Evolutionary conservation across 257 asterid genomes (phyloP), one percentile per base, ranked within the genome.

Genomic region (Nicotiana tomentosiformis): DNA sequence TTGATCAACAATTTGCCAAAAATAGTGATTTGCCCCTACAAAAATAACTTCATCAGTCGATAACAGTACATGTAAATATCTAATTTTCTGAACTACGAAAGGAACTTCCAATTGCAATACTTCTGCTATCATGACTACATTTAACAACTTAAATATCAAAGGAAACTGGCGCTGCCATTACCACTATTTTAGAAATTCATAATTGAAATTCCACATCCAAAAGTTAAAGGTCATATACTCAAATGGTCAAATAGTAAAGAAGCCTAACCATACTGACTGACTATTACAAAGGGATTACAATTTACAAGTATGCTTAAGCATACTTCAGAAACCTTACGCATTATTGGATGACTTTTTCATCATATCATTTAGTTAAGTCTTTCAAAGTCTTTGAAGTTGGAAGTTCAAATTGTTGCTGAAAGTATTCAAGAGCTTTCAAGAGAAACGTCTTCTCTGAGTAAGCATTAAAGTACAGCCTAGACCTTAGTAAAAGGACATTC

Each of bases 391-490:
- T 23, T 23, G 20, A 72, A 72, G 61, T 72, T 46, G 15, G 20
- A 72, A 72, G 35, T 23, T 46, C 78, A 72, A 72, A 72, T 20
- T 43, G 60, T 20, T 72, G 78, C 56, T 37, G 37, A 72, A 70
- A 46, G 78, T 20, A 72, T 43, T 20, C 37, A 72, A 72, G 60
- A 20, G 60, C 35, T 43, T 18, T 46, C 78, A 70, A 43, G 78
- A 72, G 20, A 72, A 72, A 72, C 37, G 14, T 43, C 60, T 72
- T 72, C 37, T 72, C 78, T 72, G n/a, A 72, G 60, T 46, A 72
- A 23, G 60, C 78, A 72, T 46, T 46, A 15, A 55, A 15, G 18
- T 55, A 11, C 58, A 72, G 51, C 49, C 60, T 2, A 70, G 3
- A 43, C 78, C 35, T 20, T 72, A 46, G 35, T 18, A 23, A 43